Percentiles rank a stretch among this genome's conserved stretches.
Evolutionary conservation across 345 rosid genomes (phyloP).

Genomic region (Triadica sebifera): DNA sequence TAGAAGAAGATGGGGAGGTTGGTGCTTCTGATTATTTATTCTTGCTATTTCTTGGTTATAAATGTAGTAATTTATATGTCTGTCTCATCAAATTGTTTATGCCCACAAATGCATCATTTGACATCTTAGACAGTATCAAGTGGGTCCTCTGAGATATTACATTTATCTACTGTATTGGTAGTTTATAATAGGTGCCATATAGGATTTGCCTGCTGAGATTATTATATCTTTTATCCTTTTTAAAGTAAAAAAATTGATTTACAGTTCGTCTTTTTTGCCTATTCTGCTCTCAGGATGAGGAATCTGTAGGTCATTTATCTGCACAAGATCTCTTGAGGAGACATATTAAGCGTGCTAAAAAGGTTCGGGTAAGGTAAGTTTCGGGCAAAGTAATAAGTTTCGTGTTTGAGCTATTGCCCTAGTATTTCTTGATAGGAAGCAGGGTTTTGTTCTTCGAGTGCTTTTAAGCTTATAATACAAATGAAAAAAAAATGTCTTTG

Average conservation of each 20-base stretch:
- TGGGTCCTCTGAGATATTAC: not conserved
- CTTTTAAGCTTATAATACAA: not conserved
- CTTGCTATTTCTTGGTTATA: not conserved
- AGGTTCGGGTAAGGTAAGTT: conserved; percentile 66
- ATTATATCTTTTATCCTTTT: not conserved
- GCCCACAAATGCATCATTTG: not conserved
- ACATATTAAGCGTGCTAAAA: conserved; percentile 70
- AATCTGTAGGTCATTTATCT: conserved; percentile 50
- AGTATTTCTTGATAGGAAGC: not conserved
- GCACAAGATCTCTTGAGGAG: conserved; percentile 62
- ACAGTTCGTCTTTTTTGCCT: conserved; percentile 8
- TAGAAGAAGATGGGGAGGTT: conserved; percentile 54
- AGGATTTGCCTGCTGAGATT: conserved; percentile 6
- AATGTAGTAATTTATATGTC: not conserved
- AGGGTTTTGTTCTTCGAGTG: not conserved
- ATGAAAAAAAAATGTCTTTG: conserved; percentile 1
- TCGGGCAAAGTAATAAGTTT: too few species aligned
- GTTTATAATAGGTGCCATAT: not conserved
- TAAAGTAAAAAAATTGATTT: not conserved
- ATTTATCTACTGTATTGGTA: not conserved
- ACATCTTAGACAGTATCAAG: not conserved
- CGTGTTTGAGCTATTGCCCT: not conserved
- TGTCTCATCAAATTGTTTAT: not conserved
- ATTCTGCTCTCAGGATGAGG: conserved; percentile 49
- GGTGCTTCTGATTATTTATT: conserved; percentile 14